Evolutionary conservation across 2,329 filamentous ascomycete species (phyloP), one percentile per base, ranked within the genome.

Genomic region (Ceratocystis eucalypticola): DNA sequence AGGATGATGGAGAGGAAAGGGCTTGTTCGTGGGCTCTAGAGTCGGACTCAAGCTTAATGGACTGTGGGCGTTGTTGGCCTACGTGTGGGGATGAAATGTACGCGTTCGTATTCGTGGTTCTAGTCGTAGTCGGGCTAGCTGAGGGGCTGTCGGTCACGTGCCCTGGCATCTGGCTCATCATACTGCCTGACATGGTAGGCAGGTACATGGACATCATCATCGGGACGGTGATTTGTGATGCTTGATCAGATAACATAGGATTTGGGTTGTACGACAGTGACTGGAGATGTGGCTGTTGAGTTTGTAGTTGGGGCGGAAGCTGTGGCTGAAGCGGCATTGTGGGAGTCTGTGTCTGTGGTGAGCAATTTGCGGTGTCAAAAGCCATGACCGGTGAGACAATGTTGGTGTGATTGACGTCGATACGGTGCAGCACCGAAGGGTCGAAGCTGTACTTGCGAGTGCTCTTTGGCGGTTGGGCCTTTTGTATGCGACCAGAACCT

Each of bases 381-480:
- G 59, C 61, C 37, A 68, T 25, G 15, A 25, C 46, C 7, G 61
- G 37, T 2, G 76, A 73, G 59, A 80, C 66, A 61, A 83, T 73
- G 70, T 82, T 84, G 67, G 83, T 71, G 67, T 78, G 79, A 69
- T 73, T 78, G n/a, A 77, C 74, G 69, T 84, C 80, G 75, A 84
- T 82, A 67, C 81, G 77, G 61, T 79, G 77, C 17, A 85, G 72
- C 8, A 75, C 76, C 1, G 74, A 71, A 0, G 78, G 73, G 68
- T 83, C 82, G 70, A 82, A 78, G 0, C 81, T 81, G 66, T 76
- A 78, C 70, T 80, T 83, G 64, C 77, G 76, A 48, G 70, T 71
- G 15, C 71, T 70, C 3, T 72, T 71, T 28, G 68, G 70, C 70
- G 76, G 79, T 8, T 75, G 71, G 2, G 76, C 68, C 68, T 83